Base-by-base conservation (phyloP, 2,329 filamentous ascomycete genomes). In the Diaporthe humulicola region DNA sequence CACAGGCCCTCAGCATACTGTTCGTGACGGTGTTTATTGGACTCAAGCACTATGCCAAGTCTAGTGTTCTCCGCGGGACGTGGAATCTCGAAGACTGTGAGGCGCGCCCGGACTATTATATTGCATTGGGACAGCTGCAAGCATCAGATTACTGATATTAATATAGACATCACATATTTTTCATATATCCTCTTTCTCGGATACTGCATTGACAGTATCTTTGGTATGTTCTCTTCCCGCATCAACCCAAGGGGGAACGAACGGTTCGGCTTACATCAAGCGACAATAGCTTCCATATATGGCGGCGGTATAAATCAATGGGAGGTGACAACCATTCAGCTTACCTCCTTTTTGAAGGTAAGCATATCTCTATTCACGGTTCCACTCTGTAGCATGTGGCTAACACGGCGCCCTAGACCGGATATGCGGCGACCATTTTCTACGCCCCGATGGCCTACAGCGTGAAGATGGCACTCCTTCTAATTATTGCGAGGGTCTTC, bases 401-500 rank as follows among this genome's bases (percentile, higher is more conserved):
- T 19, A 57, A 64, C 38, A 30, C n/a, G 61, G 25, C 70, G 30
- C 2, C 30, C 22, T 42, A 86, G 84, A 81, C 81, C 17, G 80
- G 83, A 60, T 87, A 87, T 71, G 84, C 84, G 14, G 84, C 84
- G 7, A 86, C 85, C 28, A 82, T 87, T 71, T 83, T 87, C 77
- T 87, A 87, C 76, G 84, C 84, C 0, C 85, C 85, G 22, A 86
- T 85, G 78, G 84, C 86, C 19, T 81, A 84, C 58, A 79, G 83
- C 12, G 85, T 85, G n/a, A 87, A 87, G 71, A 74, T 84, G 52
- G 83, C 86, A n/a, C 82, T 87, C 4, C 81, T 87, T 4, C 80
- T 84, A 76, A 86, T 87, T 71, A 85, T 86, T 73, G 81, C 81
- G 9, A 81, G 85, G 22, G 84, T 87, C 10, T 87, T 87, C 76